Evolutionary conservation across 2,329 filamentous ascomycete genomes (phyloP), one percentile per base, ranked within the genome.

Genomic region (Trichoderma lentiforme): DNA sequence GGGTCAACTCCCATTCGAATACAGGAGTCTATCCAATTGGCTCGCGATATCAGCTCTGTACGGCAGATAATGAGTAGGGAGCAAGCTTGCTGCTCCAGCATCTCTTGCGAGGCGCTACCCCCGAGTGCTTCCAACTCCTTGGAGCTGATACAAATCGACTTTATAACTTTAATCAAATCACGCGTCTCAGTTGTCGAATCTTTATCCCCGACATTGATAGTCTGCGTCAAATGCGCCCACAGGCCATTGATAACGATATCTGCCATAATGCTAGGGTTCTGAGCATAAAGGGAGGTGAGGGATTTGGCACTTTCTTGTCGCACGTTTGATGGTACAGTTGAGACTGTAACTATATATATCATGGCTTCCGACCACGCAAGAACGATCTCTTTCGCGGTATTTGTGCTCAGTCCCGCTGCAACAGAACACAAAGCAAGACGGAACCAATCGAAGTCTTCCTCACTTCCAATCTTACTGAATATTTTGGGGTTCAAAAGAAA

Each of bases 21-120:
- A 77, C 93, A 97, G 3, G 94, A 83, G 56, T 96, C 91, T 77
- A 99, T 98, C 97, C 97, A 99, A 73, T 89, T 93, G 24, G 90
- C 86, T 72, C 89, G 88, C 0, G 94, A 91, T 72, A 98, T 88
- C 43, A 99, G 83, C 73, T 95, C 91, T 24, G 90, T 86, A 28
- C 93, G 92, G 71, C 92, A 92, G 30, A 99, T 85, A 21, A 97
- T 90, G 21, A 97, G 84, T 4, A 98, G 83, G 6, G 89, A 88
- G 74, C 94, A 89, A 76, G 97, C 90, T 79, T 97, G 94, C 28
- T 83, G 81, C 75, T 93, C 89, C 9, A 95, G 79, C 15, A 84
- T 76, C 26, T 86, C 81, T 70, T 83, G 79, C 47, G 86, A 81
- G n/a, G 87, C 78, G 21, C 80, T 79, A 36, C 80, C 77, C 11